Evolutionary conservation across 2,329 filamentous ascomycete species (phyloP).

Genomic region (Penicillium expansum): DNA sequence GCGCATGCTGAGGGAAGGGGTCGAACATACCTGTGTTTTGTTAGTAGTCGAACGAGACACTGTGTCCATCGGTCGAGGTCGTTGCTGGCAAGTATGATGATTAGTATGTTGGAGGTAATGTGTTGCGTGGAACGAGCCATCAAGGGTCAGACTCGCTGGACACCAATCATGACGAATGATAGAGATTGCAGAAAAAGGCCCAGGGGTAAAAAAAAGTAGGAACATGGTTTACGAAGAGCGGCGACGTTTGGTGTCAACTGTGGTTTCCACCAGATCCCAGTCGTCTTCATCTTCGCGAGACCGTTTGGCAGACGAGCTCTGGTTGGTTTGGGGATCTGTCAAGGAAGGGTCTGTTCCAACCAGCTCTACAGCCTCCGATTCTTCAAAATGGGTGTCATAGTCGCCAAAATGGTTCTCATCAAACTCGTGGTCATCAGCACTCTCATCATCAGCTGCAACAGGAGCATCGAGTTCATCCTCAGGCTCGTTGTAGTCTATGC

Average conservation of each 20-base stretch:
- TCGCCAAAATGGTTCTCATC: constrained; percentile 42
- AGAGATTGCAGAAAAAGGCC: not conserved
- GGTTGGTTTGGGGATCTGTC: constrained; percentile 20
- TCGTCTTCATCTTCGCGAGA: constrained; percentile 39
- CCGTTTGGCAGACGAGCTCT: constrained; percentile 32
- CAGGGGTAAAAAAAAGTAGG: not conserved
- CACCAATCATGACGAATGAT: not conserved
- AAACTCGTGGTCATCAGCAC: constrained; percentile 25
- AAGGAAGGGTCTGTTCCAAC: constrained; percentile 20
- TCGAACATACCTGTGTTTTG: constrained; percentile 9
- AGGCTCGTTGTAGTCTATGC: constrained; percentile 17
- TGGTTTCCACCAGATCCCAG: constrained; percentile 25
- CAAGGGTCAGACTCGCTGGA: not conserved
- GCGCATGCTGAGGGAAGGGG: not conserved
- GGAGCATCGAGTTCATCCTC: constrained; percentile 18
- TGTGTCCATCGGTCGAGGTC: constrained; percentile 1
- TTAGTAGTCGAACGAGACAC: not conserved
- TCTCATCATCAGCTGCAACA: constrained; percentile 9
- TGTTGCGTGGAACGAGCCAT: not conserved
- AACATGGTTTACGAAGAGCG: constrained; percentile 41
- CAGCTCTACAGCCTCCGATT: constrained; percentile 23
- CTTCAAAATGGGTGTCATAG: constrained; percentile 35
- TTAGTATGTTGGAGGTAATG: constrained; percentile 9
- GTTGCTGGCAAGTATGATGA: constrained; percentile 8
- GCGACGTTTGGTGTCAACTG: constrained; percentile 53